phyloP scores from a whole-genome alignment of 1,284 basidiomycete genomes.

The Irpex rosettiformis region DNA sequence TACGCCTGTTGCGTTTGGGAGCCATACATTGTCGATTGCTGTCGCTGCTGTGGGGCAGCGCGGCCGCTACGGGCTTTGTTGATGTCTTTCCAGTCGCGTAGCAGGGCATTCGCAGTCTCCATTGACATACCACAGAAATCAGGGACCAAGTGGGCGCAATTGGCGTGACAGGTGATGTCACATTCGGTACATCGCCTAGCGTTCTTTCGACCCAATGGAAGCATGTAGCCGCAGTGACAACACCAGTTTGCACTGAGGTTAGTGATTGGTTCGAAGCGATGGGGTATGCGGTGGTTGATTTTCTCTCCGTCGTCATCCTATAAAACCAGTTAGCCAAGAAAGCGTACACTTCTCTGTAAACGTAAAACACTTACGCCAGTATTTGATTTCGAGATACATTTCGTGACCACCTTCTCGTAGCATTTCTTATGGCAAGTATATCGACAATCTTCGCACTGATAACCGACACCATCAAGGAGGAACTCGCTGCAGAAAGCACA shows the following conservation, averaged over 20 bases:
- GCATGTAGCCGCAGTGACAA: slow-evolving; percentile 98
- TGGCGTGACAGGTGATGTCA: slow-evolving; percentile 94
- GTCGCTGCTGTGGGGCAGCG: slow-evolving; percentile 30
- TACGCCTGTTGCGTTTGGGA: slow-evolving; percentile 23
- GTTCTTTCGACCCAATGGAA: slow-evolving; percentile 96
- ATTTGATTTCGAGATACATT: slow-evolving; percentile 97
- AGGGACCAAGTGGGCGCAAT: slow-evolving; percentile 97
- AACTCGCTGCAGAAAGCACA: slow-evolving; percentile 99
- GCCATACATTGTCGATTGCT: slow-evolving; percentile 20
- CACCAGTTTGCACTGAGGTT: slow-evolving; percentile 99
- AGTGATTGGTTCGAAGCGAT: slow-evolving; percentile 96
- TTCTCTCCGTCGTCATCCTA: slow-evolving; percentile 97
- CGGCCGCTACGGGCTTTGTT: slow-evolving; percentile 54
- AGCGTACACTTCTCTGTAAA: neutral
- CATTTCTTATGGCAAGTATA: slow-evolving; percentile 99
- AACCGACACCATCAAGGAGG: slow-evolving; percentile 94
- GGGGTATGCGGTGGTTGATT: slow-evolving; percentile 98
- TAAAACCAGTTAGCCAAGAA: slow-evolving; percentile 11
- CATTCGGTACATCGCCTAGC: slow-evolving; percentile 96
- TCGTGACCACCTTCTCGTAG: slow-evolving; percentile 98
- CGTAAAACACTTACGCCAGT: slow-evolving; percentile 66
- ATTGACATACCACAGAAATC: slow-evolving; percentile 99
- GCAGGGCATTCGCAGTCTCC: slow-evolving; percentile 95
- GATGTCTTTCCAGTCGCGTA: slow-evolving; percentile 88
- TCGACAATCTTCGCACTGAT: slow-evolving; percentile 98